Conservation (phyloP, 176 grass and related monocot species). For the Thinopyrum elongatum region DNA sequence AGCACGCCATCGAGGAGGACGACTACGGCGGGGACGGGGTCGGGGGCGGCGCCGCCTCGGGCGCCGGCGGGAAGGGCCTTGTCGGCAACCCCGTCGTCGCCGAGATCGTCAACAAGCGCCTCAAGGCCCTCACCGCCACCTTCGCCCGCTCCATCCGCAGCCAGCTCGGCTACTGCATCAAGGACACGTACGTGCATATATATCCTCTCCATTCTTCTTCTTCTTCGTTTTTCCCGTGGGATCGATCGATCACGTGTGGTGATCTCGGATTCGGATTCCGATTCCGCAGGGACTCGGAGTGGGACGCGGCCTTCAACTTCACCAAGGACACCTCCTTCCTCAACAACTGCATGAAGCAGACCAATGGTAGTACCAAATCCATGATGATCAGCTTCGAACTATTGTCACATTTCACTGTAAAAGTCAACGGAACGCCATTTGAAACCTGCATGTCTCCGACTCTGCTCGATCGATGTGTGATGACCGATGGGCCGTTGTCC, state of each 20-base stretch:
- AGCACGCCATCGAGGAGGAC: not conserved
- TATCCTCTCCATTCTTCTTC: not conserved
- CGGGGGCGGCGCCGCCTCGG: not conserved
- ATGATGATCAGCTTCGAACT: not conserved
- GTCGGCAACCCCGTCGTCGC: constrained; percentile 52
- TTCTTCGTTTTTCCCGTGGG: not conserved
- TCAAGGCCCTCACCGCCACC: constrained; percentile 56
- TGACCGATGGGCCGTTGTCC: no score
- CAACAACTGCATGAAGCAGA: constrained; percentile 70
- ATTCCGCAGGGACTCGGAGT: constrained; percentile 64
- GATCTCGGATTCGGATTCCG: not conserved
- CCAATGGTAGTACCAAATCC: constrained; percentile 38
- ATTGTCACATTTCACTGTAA: no score
- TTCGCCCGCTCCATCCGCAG: constrained; percentile 47
- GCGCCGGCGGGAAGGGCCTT: constrained; percentile 11
- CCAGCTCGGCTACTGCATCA: constrained; percentile 77
- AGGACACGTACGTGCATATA: constrained; percentile 57
- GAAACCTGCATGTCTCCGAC: no score
- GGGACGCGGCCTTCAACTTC: constrained; percentile 94
- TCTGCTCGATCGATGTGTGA: no score
- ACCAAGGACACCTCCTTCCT: constrained; percentile 68
- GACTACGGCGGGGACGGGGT: constrained; percentile 24
- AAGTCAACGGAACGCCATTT: no score
- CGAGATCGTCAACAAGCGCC: constrained; percentile 44
- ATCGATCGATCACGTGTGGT: not conserved